These are phyloP conservation scores for Erysimum cheiranthoides DNA, from an alignment of 345 rosid species.

Conservation along the genomic window DNA sequence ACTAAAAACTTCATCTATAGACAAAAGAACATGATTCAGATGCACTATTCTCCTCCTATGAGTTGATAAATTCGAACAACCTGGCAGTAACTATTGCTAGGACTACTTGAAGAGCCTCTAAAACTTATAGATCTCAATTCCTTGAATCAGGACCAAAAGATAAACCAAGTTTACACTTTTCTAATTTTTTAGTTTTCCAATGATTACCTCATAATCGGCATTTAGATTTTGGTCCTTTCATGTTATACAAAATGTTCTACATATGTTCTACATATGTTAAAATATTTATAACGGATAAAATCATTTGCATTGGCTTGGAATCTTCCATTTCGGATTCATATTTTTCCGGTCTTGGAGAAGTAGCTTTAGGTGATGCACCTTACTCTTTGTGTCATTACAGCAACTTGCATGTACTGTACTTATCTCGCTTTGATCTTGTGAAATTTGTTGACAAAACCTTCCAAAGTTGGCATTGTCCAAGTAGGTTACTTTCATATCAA, in stretches of 20 bases:
- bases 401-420: slow-evolving; percentile 53
- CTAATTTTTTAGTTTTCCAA: no score
- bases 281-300: background rate
- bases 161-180: background rate
- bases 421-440: slow-evolving; percentile 41
- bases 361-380: slow-evolving; percentile 50
- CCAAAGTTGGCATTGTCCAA: slow-evolving; percentile 36
- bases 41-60: background rate
- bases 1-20: background rate
- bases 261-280: background rate
- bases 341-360: slow-evolving; percentile 53
- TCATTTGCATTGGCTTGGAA: slow-evolving; percentile 11
- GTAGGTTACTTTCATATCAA: background rate
- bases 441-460: slow-evolving; percentile 30
- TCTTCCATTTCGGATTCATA: slow-evolving; percentile 26
- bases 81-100: background rate
- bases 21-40: background rate
- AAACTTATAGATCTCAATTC: no score
- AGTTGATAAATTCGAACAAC: no score
- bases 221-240: no score
- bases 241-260: background rate
- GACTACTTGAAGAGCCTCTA: background rate
- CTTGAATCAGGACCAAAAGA: background rate
- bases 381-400: slow-evolving; percentile 47
- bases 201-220: no score